Evolutionary conservation across 2,329 filamentous ascomycete species (phyloP), one percentile per base, ranked within the genome.

Genomic region (Colletotrichum lini): DNA sequence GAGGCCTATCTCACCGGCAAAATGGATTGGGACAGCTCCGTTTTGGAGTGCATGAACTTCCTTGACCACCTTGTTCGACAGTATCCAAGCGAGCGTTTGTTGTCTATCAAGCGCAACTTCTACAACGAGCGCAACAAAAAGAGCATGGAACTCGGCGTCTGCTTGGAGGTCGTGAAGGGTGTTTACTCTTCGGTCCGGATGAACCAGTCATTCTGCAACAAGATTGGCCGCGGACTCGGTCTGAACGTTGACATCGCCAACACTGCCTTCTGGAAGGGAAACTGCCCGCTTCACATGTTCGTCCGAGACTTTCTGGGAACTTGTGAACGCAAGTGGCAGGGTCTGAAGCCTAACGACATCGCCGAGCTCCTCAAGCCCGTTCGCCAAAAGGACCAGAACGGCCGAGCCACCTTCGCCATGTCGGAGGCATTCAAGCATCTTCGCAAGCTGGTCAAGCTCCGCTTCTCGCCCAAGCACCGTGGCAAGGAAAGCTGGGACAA

Each of bases 191-290:
- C 95, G 0, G 91, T 98, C 62, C 90, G 95, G 52, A 88, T 96
- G 26, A 92, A 92, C 57, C 87, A 94, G 72, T 80, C 77, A 83
- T 79, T 76, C 80, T 76, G 72, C 35, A 76, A 73, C 67, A 82
- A 84, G 1, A 35, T 72, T 45, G 86, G 89, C 42, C 87, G 89
- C 35, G 90, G 89, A 10, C 86, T 98, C 7, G 90, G 93, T 0
- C 84, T 99, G 78, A 98, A 98, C 76, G 90, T 97, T 13, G 96
- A 99, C 77, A 93, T 98, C 40, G 92, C 95, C 67, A 98, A 98
- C 78, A 93, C 94, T 0, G 93, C 93, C 15, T 99, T 99, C 83
- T 98, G 94, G 92, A 87, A 81, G 0, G 80, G 77, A 0, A 78
- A 77, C 1, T 62, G 89, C 5, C 81, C 83, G 21, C 75, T 81